These are phyloP conservation scores for Rutstroemia sp. DNA, from an alignment of 2,329 filamentous ascomycete species.

Conservation along the genomic window DNA sequence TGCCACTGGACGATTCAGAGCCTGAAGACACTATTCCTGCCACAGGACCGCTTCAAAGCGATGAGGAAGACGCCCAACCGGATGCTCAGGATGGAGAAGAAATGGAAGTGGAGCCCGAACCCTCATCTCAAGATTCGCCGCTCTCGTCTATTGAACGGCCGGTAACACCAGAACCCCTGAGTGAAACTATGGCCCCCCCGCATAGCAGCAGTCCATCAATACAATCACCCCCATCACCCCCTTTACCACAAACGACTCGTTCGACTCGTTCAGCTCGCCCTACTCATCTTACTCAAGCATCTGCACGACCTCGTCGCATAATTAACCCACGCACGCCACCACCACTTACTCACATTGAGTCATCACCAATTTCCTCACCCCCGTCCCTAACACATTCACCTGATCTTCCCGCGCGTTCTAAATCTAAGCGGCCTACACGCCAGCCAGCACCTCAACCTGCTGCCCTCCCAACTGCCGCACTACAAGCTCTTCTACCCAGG, in stretches of 20 bases:
- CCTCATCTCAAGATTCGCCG: constrained; percentile 10
- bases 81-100: constrained; percentile 7
- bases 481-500: constrained; percentile 32
- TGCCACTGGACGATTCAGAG: constrained; percentile 7
- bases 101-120: constrained; percentile 6
- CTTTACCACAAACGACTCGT: constrained; percentile 9
- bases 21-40: constrained; percentile 21
- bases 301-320: constrained; percentile 19
- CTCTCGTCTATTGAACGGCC: constrained; percentile 20
- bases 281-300: constrained; percentile 2
- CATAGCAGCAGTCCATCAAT: constrained; percentile 25
- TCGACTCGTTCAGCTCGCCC: constrained; percentile 10
- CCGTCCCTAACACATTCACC: constrained; percentile 61
- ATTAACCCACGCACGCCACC: constrained; percentile 23
- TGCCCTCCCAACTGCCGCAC: constrained; percentile 29
- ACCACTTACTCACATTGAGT: constrained; percentile 12
- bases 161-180: constrained; percentile 24
- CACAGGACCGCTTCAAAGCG: constrained; percentile 15
- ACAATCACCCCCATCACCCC: constrained; percentile 17
- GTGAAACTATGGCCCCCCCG: constrained; percentile 30
- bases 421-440: constrained; percentile 4
- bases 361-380: constrained; percentile 44
- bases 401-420: constrained; percentile 32
- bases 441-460: constrained; percentile 19
- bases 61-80: constrained; percentile 11